A percentile compares a stretch with the other conserved stretches of the same genome.
phyloP scores from a whole-genome alignment of 2,329 filamentous ascomycete species.

The Venturiaceae sp. region DNA sequence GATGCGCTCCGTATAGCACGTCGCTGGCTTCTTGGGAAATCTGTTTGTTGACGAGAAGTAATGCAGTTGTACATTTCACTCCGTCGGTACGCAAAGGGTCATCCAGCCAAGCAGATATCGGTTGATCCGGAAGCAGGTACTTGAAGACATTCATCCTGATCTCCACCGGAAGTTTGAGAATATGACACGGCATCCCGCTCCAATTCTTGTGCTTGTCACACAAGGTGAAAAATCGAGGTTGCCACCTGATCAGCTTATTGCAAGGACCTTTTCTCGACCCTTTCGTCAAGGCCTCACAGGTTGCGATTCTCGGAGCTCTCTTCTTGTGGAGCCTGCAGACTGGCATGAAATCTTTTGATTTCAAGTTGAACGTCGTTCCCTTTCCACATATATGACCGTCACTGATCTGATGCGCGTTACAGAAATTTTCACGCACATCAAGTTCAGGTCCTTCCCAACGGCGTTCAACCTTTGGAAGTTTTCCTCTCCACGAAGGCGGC shows the following conservation, averaged over 20 bases:
- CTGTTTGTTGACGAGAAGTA: slow-evolving; percentile 6
- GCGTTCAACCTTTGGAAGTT: background rate
- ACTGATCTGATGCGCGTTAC: background rate
- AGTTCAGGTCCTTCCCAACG: background rate
- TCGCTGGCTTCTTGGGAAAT: background rate
- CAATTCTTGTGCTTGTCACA: slow-evolving; percentile 4
- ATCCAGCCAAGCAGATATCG: slow-evolving; percentile 1
- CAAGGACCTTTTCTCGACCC: background rate
- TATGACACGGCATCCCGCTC: background rate
- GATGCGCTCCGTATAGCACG: slow-evolving; percentile 2
- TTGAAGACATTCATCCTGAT: slow-evolving; percentile 2
- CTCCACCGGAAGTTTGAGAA: slow-evolving; percentile 2
- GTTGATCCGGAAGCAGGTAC: slow-evolving; percentile 5
- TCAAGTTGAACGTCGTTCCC: background rate
- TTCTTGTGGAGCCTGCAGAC: slow-evolving; percentile 3
- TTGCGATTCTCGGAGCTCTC: background rate
- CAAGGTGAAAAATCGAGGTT: background rate
- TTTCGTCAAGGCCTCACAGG: background rate
- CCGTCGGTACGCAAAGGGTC: slow-evolving; percentile 1
- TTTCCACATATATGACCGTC: background rate
- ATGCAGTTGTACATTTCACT: background rate
- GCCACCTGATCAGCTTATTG: background rate
- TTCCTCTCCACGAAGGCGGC: background rate
- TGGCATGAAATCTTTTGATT: background rate
- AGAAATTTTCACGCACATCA: background rate